Evolutionary conservation across 768 basidiomycete genomes (phyloP), one percentile per base, ranked within the genome.

Genomic region (Rhodotorula taiwanensis): DNA sequence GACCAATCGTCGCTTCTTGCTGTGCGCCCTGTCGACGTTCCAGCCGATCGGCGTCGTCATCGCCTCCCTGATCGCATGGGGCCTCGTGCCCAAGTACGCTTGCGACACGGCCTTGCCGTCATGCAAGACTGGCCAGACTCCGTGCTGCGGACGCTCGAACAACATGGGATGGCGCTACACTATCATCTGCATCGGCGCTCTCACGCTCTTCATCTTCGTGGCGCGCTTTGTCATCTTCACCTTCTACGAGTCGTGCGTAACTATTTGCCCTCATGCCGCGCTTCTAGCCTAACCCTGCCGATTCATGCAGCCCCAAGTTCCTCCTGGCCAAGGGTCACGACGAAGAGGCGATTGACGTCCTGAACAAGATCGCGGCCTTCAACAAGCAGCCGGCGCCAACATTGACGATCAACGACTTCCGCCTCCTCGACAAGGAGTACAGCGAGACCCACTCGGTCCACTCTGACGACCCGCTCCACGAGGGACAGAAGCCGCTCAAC

Each of bases 151-250:
- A 1, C 72, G 72, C 27, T 63, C 66, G 0, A 52, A 47, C 52
- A 78, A 78, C 67, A 76, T 76, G 75, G 78, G 78, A 23, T 78
- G 78, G 77, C 64, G 77, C 23, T 76, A 76, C 68, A 58, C 67
- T 25, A 58, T 73, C n/a, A 70, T 76, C 68, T 68, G 71, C 27
- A 66, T 76, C 36, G 77, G 77, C 41, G 51, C 55, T 16, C 69
- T 78, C 45, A 77, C 76, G 10, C 67, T 78, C 42, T 42, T 69
- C 52, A 67, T 79, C 54, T 79, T 79, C 71, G 59, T 75, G 66
- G 53, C 73, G 30, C 77, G 78, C 30, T 77, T 74, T 70, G 62
- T 76, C 52, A 64, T 76, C 48, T 79, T 79, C 69, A 73, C 59
- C 16, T 79, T 79, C 69, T n/a, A 56, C 51, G 66, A 67, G 41